These are phyloP conservation scores for Capronia coronata DNA, from an alignment of 2,329 filamentous ascomycete species.

Conservation along the genomic window DNA sequence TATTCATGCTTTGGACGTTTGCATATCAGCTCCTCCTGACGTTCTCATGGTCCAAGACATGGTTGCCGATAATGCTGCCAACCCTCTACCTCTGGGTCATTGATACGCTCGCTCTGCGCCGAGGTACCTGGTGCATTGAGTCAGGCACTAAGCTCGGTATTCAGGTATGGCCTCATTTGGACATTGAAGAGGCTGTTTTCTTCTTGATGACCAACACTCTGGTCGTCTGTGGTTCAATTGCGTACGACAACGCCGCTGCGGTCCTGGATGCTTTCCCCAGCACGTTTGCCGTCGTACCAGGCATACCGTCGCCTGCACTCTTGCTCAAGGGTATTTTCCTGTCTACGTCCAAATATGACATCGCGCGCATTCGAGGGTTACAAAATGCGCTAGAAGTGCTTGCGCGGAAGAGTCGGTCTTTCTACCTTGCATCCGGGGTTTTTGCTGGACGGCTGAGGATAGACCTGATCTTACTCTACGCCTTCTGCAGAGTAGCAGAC, in stretches of 20 bases:
- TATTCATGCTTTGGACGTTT: slow-evolving; percentile 58
- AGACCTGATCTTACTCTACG: slow-evolving; percentile 64
- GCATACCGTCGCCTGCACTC: slow-evolving; percentile 44
- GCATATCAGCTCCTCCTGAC: slow-evolving; percentile 58
- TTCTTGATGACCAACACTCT: slow-evolving; percentile 64
- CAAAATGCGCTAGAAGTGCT: slow-evolving; percentile 54
- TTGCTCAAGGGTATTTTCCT: slow-evolving; percentile 50
- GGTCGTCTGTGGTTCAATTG: slow-evolving; percentile 62
- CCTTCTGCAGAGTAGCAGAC: slow-evolving; percentile 67
- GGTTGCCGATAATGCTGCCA: slow-evolving; percentile 55
- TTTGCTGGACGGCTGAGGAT: slow-evolving; percentile 63
- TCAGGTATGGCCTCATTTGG: slow-evolving; percentile 58
- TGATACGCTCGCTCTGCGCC: slow-evolving; percentile 59
- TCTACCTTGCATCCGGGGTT: slow-evolving; percentile 64
- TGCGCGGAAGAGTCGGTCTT: slow-evolving; percentile 62
- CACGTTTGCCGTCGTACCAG: slow-evolving; percentile 48
- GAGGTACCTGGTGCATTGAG: slow-evolving; percentile 67
- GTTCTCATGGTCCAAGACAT: slow-evolving; percentile 53
- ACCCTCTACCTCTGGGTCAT: slow-evolving; percentile 67
- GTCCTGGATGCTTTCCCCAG: slow-evolving; percentile 58
- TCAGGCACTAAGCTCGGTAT: slow-evolving; percentile 59
- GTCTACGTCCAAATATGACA: slow-evolving; percentile 49
- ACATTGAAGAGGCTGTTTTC: slow-evolving; percentile 68
- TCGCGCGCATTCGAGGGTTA: slow-evolving; percentile 52
- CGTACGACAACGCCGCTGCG: slow-evolving; percentile 63